Base-by-base conservation (phyloP, 768 basidiomycete genomes). In the Galerina marginata region DNA sequence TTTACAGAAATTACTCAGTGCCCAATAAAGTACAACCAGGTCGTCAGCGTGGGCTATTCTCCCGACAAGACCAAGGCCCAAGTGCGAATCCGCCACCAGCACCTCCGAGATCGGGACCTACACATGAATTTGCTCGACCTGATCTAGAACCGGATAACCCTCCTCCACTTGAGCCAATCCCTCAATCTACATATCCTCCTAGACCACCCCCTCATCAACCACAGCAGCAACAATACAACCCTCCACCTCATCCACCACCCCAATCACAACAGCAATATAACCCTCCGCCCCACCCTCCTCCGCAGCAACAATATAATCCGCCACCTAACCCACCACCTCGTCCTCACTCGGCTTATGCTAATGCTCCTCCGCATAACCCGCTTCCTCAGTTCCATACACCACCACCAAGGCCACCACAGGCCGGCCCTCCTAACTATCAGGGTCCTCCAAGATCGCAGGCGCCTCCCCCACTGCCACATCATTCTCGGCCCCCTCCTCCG, bases 1-100 rank as follows among this genome's bases (percentile, higher is more conserved):
- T 78, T 66, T 91, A 90, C 72, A 79, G 89, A 61, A 81, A 75
- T 51, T 73, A 88, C 65, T 89, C 88, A 11, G 85, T 91, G 0
- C 89, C 89, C 4, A 80, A 77, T 59, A 75, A 70, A 62, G 65
- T 71, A 4, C 66, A 69, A 40, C 59, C 64, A 7, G 54, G 65
- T 6, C 76, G 79, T 25, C 71, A 79, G 33, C 75, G 82, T 37
- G 78, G 78, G 10, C 60, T 84, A 15, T 87, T 90, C 69, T 80
- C 84, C 20, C 79, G 83, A 25, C 63, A 56, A n/a, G 29, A 33
- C 29, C 54, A 74, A 29, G 74, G 71, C 62, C 74, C 66, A 68
- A 74, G 57, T 51, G 60, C 67, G 37, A 61, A 47, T 51, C 65
- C 69, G 15, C 71, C 74, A 7, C 68, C 73, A 6, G 74, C 77